phyloP scores from a whole-genome alignment of 2,329 filamentous ascomycete species.

The Leptographium wingfieldii region DNA sequence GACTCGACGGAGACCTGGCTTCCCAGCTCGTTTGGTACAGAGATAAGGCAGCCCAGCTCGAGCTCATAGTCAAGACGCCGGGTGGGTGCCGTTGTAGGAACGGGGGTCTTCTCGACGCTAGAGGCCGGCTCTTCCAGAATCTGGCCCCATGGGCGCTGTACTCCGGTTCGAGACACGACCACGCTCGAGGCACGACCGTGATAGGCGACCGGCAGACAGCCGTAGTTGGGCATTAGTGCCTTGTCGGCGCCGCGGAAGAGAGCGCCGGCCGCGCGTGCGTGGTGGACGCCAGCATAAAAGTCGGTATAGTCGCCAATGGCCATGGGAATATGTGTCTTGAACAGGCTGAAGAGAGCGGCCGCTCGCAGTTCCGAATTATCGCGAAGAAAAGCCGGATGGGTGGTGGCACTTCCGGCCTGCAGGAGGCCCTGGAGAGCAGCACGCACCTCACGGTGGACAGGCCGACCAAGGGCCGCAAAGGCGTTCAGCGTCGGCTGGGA shows the following conservation, averaged over 20 bases:
- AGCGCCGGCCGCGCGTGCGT: conserved; percentile 55
- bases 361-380: conserved; percentile 46
- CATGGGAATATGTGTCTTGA: conserved; percentile 61
- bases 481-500: conserved; percentile 22
- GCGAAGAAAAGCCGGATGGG: conserved; percentile 47
- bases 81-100: conserved; percentile 49
- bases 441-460: conserved; percentile 55
- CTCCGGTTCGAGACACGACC: conserved; percentile 59
- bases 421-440: conserved; percentile 57
- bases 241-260: conserved; percentile 51
- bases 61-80: conserved; percentile 66
- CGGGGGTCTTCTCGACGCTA: conserved; percentile 34
- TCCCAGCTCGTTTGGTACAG: conserved; percentile 51
- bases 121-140: conserved; percentile 37
- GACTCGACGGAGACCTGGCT: conserved; percentile 47
- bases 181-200: conserved; percentile 67
- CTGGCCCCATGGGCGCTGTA: conserved; percentile 65
- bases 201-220: conserved; percentile 68
- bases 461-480: conserved; percentile 60
- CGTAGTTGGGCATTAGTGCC: conserved; percentile 71
- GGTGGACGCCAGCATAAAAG: conserved; percentile 71
- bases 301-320: conserved; percentile 74
- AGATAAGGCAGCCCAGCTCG: conserved; percentile 66
- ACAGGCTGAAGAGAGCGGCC: conserved; percentile 45
- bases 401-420: conserved; percentile 30